Conservation (phyloP, 148 eudicot genomes). For the Hydrangea macrophylla region DNA sequence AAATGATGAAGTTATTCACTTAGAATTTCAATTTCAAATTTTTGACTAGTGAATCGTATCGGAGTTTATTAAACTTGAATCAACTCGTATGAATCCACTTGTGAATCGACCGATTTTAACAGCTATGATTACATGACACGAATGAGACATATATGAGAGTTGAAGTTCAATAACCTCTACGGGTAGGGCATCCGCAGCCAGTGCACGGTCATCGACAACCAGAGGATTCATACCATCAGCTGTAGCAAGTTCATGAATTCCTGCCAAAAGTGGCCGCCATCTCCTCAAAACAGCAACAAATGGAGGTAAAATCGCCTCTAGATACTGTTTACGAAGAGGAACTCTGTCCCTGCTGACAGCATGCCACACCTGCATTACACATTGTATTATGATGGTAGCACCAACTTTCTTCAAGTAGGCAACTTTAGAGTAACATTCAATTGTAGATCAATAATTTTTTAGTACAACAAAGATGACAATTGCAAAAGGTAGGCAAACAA, state of each 20-base stretch:
- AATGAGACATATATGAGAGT: neutral
- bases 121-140: slow-evolving; percentile 7
- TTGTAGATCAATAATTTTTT: neutral
- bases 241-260: slow-evolving; percentile 92
- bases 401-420: slow-evolving; percentile 4
- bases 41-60: too few relatives aligned
- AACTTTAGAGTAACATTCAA: neutral
- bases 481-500: slow-evolving; percentile 13
- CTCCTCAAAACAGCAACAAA: slow-evolving; percentile 88
- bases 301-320: slow-evolving; percentile 90
- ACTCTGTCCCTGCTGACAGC: slow-evolving; percentile 71
- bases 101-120: too few relatives aligned
- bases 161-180: slow-evolving; percentile 60
- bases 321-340: slow-evolving; percentile 84
- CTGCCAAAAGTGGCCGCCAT: slow-evolving; percentile 97
- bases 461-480: neutral
- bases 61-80: too few relatives aligned
- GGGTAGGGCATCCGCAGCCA: slow-evolving; percentile 91
- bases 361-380: slow-evolving; percentile 78
- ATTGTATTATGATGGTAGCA: neutral
- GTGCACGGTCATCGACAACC: slow-evolving; percentile 78
- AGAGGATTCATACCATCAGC: slow-evolving; percentile 88
- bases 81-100: too few relatives aligned
- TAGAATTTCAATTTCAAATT: too few relatives aligned
- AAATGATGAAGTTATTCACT: too few relatives aligned